These are phyloP conservation scores for Trypanosoma melophagium DNA, from an alignment of 208 protist species.

Conservation along the genomic window DNA sequence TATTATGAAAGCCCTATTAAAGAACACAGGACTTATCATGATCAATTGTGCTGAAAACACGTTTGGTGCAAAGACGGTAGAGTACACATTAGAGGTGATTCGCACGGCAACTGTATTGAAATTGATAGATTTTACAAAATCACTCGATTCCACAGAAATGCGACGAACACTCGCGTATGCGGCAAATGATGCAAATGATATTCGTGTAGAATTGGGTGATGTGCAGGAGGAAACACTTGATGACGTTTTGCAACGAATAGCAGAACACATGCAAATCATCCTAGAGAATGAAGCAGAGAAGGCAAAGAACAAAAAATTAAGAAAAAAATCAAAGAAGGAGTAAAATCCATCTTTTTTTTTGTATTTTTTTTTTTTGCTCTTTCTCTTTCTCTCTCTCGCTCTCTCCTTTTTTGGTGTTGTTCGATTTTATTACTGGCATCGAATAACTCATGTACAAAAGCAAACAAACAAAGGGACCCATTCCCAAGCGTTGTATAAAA, in stretches of 20 bases:
- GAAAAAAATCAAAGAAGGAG: slow-evolving; percentile 2
- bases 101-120: slow-evolving; percentile 62
- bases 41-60: slow-evolving; percentile 59
- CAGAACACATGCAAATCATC: slow-evolving; percentile 72
- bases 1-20: slow-evolving; percentile 54
- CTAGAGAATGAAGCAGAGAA: slow-evolving; percentile 64
- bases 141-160: slow-evolving; percentile 53
- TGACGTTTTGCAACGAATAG: slow-evolving; percentile 43
- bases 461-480: no score
- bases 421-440: no score
- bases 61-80: slow-evolving; percentile 62
- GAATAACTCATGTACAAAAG: no score
- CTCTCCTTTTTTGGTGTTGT: background rate
- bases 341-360: background rate
- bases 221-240: slow-evolving; percentile 38
- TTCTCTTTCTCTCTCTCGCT: no score
- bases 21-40: slow-evolving; percentile 58
- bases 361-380: background rate
- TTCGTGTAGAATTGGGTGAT: slow-evolving; percentile 74
- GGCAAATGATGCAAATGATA: slow-evolving; percentile 61
- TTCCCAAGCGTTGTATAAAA: no score
- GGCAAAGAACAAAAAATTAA: slow-evolving; percentile 21
- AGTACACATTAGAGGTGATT: slow-evolving; percentile 46
- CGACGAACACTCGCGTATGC: slow-evolving; percentile 53
- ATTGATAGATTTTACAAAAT: slow-evolving; percentile 68